These are phyloP conservation scores for Cercospora sp. DNA, from an alignment of 2,329 filamentous ascomycete species.

Conservation along the genomic window DNA sequence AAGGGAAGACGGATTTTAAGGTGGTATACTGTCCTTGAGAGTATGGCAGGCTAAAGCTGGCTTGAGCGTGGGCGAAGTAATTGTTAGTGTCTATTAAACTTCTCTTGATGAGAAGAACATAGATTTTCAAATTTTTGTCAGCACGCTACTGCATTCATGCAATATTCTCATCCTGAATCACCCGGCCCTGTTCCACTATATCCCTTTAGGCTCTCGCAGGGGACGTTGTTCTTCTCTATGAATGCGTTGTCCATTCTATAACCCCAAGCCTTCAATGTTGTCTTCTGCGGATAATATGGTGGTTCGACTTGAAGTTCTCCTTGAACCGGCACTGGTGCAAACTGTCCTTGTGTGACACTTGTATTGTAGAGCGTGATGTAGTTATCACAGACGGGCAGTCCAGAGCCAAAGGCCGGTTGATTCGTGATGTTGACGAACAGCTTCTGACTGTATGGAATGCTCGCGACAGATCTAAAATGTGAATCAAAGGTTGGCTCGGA, in stretches of 20 bases:
- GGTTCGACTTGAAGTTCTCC: conserved; percentile 14
- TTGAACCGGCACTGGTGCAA: conserved; percentile 15
- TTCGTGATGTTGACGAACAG: conserved; percentile 23
- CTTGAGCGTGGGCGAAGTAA: not conserved
- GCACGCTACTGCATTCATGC: not conserved
- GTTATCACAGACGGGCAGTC: conserved; percentile 14
- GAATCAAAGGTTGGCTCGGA: conserved; percentile 14
- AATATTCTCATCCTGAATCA: not conserved
- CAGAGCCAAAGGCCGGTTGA: conserved; percentile 18
- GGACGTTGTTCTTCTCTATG: conserved; percentile 17
- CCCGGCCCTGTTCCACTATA: conserved; percentile 18
- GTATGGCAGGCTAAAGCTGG: not conserved
- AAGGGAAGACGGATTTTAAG: conserved; percentile 34
- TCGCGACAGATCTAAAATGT: conserved; percentile 5
- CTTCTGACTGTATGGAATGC: conserved; percentile 12
- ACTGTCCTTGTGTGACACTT: conserved; percentile 17
- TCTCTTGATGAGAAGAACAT: not conserved
- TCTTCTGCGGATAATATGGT: conserved; percentile 15
- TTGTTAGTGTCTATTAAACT: not conserved
- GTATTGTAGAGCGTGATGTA: conserved; percentile 21
- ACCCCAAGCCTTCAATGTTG: conserved; percentile 11
- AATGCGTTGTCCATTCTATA: conserved; percentile 20
- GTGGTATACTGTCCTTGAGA: conserved; percentile 32
- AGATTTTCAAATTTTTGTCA: not conserved
- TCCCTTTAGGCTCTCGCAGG: conserved; percentile 16